Base-by-base conservation (phyloP, 805 yeast species). In the Sugiyamaella marilandica region DNA sequence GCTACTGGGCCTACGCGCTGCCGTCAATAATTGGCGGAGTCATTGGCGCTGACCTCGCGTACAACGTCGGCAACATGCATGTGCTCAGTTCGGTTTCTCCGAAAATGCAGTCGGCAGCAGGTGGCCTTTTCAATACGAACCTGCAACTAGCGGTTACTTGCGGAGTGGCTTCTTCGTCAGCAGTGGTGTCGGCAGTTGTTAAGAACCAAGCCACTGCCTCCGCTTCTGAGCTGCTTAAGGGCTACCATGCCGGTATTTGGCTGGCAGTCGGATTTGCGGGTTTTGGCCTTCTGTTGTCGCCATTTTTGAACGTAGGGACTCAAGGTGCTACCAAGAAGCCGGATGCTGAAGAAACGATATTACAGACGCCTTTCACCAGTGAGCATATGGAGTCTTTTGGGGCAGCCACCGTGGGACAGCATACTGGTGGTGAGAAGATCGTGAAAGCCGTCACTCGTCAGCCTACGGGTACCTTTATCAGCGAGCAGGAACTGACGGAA, bases 1-100 rank as follows among this genome's bases (percentile, higher is more conserved):
- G 64, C 41, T 77, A 74, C 55, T 77, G 76, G 67, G 61, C 73
- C 2, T 74, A 78, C n/a, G 75, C 79, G 24, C 75, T 77, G 54
- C 74, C 75, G 62, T 70, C 77, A 0, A 66, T 71, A 41, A 59
- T 67, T 16, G 59, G 72, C 21, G 59, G 70, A 0, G 79, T 75
- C 41, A 41, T 76, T 9, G 80, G 80, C 0, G 79, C 79, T 0
- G 81, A 77, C 60, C 57, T 77, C 2, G 63, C 72, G n/a, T 77
- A 73, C 58, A 77, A 77, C 55, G 75, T 77, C 9, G 67, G 71
- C 29, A 77, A 74, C 52, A 61, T 77, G 60, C 69, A 72, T 35
- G 67, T 78, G 1, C 61, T 76, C 35, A 67, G 74, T 2, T 66
- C 77, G 0, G 78, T 77, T 8, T 67, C 70, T 33, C 60, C 60